These are phyloP conservation scores for Melanomma pulvis-pyrius DNA, from an alignment of 495 filamentous ascomycete genomes.

Conservation along the genomic window DNA sequence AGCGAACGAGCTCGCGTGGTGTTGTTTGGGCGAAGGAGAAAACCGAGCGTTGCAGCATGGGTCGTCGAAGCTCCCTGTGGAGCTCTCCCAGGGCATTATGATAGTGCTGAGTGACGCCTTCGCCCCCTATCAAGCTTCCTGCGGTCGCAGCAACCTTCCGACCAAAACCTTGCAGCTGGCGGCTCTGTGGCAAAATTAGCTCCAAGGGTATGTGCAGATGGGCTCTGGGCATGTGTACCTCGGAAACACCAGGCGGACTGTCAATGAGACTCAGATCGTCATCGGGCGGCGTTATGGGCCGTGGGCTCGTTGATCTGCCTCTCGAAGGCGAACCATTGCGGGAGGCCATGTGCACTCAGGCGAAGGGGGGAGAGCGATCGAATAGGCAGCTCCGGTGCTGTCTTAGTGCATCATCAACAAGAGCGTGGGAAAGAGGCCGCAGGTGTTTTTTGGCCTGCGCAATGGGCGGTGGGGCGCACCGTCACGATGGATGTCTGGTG, in stretches of 20 bases:
- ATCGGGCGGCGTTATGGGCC: slow-evolving; percentile 29
- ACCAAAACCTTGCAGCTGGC: slow-evolving; percentile 88
- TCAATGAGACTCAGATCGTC: slow-evolving; percentile 32
- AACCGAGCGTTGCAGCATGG: slow-evolving; percentile 80
- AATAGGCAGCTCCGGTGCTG: not conserved
- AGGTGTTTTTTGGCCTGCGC: not conserved
- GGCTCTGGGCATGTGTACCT: slow-evolving; percentile 1
- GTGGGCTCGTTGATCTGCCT: slow-evolving; percentile 35
- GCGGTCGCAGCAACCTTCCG: slow-evolving; percentile 95
- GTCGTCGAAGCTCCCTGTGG: slow-evolving; percentile 81
- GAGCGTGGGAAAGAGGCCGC: not conserved
- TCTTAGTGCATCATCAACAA: slow-evolving; percentile 3
- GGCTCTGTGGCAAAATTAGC: slow-evolving; percentile 58
- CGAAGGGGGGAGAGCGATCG: slow-evolving; percentile 3
- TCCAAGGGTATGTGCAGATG: not conserved
- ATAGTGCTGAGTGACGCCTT: slow-evolving; percentile 65
- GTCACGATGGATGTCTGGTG: slow-evolving; percentile 31
- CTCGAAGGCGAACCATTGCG: slow-evolving; percentile 35
- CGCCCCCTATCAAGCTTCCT: slow-evolving; percentile 73
- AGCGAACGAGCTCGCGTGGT: slow-evolving; percentile 89
- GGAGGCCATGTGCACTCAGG: slow-evolving; percentile 28
- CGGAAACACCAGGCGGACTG: slow-evolving; percentile 21
- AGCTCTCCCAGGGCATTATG: slow-evolving; percentile 86
- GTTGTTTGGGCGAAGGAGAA: slow-evolving; percentile 86
- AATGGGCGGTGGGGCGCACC: slow-evolving; percentile 12